Percentiles rank a stretch among this genome's conserved stretches.
phyloP scores from a whole-genome alignment of 2,329 filamentous ascomycete genomes.

The Hymenoscyphus fructigenus region DNA sequence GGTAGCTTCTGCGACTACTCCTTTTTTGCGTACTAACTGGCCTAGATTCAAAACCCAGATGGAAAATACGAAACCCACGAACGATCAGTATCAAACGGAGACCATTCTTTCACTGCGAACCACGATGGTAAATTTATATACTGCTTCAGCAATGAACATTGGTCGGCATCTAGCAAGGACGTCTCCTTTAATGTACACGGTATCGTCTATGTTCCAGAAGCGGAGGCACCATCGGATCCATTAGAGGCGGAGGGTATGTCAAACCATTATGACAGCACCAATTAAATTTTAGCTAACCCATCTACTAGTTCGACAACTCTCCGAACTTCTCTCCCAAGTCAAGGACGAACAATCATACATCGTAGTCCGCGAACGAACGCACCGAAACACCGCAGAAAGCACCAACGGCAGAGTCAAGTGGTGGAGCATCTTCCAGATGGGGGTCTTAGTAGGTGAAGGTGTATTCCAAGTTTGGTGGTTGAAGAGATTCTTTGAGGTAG shows the following conservation, averaged over 20 bases:
- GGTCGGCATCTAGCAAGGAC: constrained; percentile 94
- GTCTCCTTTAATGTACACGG: constrained; percentile 99
- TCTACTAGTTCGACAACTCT: constrained; percentile 70
- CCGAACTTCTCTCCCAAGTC: constrained; percentile 84
- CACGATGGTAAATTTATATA: constrained; percentile 89
- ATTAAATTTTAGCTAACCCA: not conserved
- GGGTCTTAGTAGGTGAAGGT: constrained; percentile 84
- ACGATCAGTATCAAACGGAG: constrained; percentile 80
- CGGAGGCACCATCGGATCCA: constrained; percentile 80
- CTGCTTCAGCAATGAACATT: constrained; percentile 99
- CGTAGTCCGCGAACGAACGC: constrained; percentile 88
- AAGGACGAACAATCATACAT: constrained; percentile 99
- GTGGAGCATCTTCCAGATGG: constrained; percentile 98
- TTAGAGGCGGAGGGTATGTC: constrained; percentile 81
- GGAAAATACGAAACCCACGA: constrained; percentile 77
- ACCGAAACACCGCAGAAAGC: constrained; percentile 98
- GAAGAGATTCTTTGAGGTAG: constrained; percentile 92
- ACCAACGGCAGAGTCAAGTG: constrained; percentile 97
- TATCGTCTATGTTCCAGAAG: constrained; percentile 93
- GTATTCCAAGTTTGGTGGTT: constrained; percentile 99
- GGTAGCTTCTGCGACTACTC: constrained; percentile 33
- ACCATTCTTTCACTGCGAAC: constrained; percentile 85
- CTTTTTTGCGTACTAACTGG: constrained; percentile 22
- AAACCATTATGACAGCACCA: not conserved
- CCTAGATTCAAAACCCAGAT: constrained; percentile 73